Evolutionary conservation across 805 yeast genomes (phyloP).

Genomic region (Pichia scutulata): DNA sequence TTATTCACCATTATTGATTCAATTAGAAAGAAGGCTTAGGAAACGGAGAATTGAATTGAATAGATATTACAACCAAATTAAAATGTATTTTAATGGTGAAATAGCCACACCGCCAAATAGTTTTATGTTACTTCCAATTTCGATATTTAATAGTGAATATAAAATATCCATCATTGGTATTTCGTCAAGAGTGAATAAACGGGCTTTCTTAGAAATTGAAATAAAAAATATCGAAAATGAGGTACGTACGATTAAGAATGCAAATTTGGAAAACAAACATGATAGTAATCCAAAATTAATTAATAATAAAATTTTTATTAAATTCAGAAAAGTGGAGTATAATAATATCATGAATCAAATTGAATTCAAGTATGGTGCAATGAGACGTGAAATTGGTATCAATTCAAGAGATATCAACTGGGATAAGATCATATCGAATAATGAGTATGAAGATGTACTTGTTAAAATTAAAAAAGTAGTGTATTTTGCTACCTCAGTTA

Average conservation of each 20-base stretch:
- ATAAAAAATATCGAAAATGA: slow-evolving; percentile 7
- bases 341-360: slow-evolving; percentile 62
- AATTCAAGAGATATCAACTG: slow-evolving; percentile 67
- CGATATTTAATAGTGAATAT: slow-evolving; percentile 5
- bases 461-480: slow-evolving; percentile 32
- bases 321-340: slow-evolving; percentile 47
- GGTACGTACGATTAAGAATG: slow-evolving; percentile 10
- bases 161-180: slow-evolving; percentile 17
- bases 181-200: slow-evolving; percentile 16
- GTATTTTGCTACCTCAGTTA: slow-evolving; percentile 39
- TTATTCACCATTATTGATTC: slow-evolving; percentile 32
- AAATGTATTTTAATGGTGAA: slow-evolving; percentile 16
- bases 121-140: slow-evolving; percentile 15
- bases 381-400: slow-evolving; percentile 39
- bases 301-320: slow-evolving; percentile 48
- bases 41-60: slow-evolving; percentile 32
- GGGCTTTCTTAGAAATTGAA: slow-evolving; percentile 11
- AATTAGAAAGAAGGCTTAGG: slow-evolving; percentile 25
- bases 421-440: slow-evolving; percentile 43
- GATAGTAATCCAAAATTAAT: slow-evolving; percentile 2
- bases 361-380: slow-evolving; percentile 36
- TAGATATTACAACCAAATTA: slow-evolving; percentile 31
- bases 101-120: slow-evolving; percentile 11
- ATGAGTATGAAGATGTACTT: slow-evolving; percentile 27
- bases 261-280: slow-evolving; percentile 1